Percentiles rank a stretch among this genome's conserved stretches.
phyloP scores from a whole-genome alignment of 306 rosid species.

The Abrus precatorius region DNA sequence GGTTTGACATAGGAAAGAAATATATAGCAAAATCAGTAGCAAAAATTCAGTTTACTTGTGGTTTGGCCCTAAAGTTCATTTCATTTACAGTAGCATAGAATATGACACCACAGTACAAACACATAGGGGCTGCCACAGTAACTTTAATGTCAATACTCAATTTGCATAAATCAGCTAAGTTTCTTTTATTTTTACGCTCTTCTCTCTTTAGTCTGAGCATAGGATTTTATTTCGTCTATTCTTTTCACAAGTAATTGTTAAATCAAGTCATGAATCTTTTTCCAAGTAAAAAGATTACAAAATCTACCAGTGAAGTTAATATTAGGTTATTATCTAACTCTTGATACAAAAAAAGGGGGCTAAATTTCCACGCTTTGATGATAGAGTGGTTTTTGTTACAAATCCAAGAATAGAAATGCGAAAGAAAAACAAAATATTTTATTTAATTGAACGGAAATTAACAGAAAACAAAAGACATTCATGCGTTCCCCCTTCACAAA shows the following conservation, averaged over 20 bases:
- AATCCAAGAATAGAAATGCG: too few species aligned
- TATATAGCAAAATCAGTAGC: background rate
- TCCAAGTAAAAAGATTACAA: background rate
- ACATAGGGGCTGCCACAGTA: background rate
- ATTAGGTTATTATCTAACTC: background rate
- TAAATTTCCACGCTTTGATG: background rate
- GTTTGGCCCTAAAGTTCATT: slow-evolving; percentile 1
- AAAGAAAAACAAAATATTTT: too few species aligned
- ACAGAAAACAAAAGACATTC: too few species aligned
- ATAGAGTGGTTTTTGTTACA: too few species aligned
- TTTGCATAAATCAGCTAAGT: background rate
- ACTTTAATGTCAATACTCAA: background rate
- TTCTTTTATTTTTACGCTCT: background rate
- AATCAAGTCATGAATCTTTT: background rate
- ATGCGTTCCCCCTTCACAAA: too few species aligned
- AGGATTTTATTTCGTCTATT: background rate
- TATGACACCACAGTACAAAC: background rate
- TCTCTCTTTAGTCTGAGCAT: background rate
- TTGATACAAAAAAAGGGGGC: background rate
- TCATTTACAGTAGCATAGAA: background rate
- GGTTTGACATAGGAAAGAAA: background rate
- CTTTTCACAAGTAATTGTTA: background rate
- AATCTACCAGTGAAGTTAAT: background rate
- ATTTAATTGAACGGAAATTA: too few species aligned
- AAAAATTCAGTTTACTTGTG: background rate